These are phyloP conservation scores for Chaetomium sp. DNA, from an alignment of 2,329 filamentous ascomycete species.

Conservation along the genomic window DNA sequence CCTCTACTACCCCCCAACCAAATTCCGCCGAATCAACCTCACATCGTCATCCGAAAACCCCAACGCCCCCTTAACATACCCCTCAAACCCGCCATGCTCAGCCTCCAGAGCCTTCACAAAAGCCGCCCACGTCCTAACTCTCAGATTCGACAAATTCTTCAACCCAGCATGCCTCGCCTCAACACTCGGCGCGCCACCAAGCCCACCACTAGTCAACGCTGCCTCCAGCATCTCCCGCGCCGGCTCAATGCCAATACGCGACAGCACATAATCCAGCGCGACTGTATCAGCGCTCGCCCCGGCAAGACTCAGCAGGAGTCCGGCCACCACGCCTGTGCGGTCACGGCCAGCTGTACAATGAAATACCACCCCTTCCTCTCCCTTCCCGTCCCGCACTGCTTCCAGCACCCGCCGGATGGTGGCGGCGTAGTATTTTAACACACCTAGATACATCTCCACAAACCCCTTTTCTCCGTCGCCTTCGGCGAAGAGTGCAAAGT, in stretches of 20 bases:
- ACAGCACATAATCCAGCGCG: slow-evolving; percentile 47
- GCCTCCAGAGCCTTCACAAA: slow-evolving; percentile 39
- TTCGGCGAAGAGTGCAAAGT: slow-evolving; percentile 37
- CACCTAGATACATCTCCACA: slow-evolving; percentile 41
- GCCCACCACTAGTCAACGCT: slow-evolving; percentile 35
- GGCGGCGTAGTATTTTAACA: slow-evolving; percentile 37
- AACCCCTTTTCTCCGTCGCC: slow-evolving; percentile 41
- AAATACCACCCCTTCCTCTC: slow-evolving; percentile 41
- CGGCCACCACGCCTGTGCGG: slow-evolving; percentile 46
- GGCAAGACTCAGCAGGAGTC: slow-evolving; percentile 44
- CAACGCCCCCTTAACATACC: slow-evolving; percentile 40
- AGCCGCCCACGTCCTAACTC: slow-evolving; percentile 38
- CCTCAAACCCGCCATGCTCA: slow-evolving; percentile 43
- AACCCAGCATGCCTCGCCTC: slow-evolving; percentile 39
- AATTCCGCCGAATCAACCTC: not conserved
- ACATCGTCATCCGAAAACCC: slow-evolving; percentile 43
- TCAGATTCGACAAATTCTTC: slow-evolving; percentile 40
- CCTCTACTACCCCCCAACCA: no score
- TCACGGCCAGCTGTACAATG: slow-evolving; percentile 53
- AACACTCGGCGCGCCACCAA: slow-evolving; percentile 26
- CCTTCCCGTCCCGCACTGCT: slow-evolving; percentile 39
- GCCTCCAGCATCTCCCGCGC: slow-evolving; percentile 41
- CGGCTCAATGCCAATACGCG: slow-evolving; percentile 46
- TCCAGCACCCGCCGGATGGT: slow-evolving; percentile 39
- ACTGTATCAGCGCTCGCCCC: slow-evolving; percentile 39